Evolutionary conservation across 495 filamentous ascomycete species (phyloP).

Genomic region (Trichoderma erinaceum): DNA sequence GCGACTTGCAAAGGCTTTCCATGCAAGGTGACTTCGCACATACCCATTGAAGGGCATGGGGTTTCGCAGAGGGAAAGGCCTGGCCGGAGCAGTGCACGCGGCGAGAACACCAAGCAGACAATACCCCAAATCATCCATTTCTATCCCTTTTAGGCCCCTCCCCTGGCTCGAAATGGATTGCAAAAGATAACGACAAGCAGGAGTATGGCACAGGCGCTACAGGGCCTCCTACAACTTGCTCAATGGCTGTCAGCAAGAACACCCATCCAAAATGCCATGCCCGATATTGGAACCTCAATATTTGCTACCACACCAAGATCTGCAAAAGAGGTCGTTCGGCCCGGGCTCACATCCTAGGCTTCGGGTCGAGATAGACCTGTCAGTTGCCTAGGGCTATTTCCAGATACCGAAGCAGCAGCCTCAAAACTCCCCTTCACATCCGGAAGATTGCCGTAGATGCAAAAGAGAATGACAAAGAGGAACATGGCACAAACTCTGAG

Average conservation of each 20-base stretch:
- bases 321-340: too few relatives aligned
- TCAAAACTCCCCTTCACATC: background rate
- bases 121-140: background rate
- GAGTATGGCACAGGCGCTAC: background rate
- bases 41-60: background rate
- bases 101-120: background rate
- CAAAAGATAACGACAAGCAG: background rate
- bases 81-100: too few relatives aligned
- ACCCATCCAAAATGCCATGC: background rate
- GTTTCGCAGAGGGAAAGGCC: too few relatives aligned
- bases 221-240: background rate
- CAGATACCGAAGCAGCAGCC: background rate
- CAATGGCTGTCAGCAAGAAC: background rate
- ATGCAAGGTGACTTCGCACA: slow-evolving; percentile 41
- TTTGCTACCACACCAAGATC: too few relatives aligned
- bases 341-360: too few relatives aligned
- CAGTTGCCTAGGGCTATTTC: background rate
- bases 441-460: background rate
- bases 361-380: background rate
- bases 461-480: too few relatives aligned
- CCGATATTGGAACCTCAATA: background rate
- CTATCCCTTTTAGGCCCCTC: background rate
- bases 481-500: too few relatives aligned
- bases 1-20: slow-evolving; percentile 55
- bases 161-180: background rate